Evolutionary conservation across 1,284 basidiomycete species (phyloP).

Genomic region (Fomitiporia mediterranea): DNA sequence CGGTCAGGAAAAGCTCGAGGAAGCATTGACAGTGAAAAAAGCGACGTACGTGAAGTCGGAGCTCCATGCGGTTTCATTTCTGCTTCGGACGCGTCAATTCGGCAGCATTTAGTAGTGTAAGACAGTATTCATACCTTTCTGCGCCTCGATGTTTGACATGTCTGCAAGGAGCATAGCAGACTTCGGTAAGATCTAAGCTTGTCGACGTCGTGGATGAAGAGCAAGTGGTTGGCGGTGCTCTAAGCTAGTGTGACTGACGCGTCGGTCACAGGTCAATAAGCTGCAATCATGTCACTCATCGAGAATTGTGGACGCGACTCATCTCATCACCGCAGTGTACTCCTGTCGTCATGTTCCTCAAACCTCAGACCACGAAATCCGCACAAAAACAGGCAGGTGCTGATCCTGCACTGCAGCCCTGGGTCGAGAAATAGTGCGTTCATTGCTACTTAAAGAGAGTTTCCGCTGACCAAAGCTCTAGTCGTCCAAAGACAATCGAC

Average conservation of each 20-base stretch:
- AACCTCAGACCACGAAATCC: constrained; percentile 38
- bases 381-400: constrained; percentile 37
- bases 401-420: constrained; percentile 77
- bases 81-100: not conserved
- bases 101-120: not conserved
- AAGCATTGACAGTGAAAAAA: not conserved
- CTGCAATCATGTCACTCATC: no score
- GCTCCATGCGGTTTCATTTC: not conserved
- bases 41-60: constrained; percentile 5
- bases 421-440: constrained; percentile 95
- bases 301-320: constrained; percentile 32
- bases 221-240: constrained; percentile 5
- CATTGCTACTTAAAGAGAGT: not conserved
- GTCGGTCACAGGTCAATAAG: constrained; percentile 29
- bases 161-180: constrained; percentile 24
- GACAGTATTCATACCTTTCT: constrained; percentile 33
- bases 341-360: constrained; percentile 52
- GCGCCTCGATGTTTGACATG: constrained; percentile 36
- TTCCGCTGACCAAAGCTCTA: constrained; percentile 30
- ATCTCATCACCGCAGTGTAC: constrained; percentile 12
- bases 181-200: not conserved
- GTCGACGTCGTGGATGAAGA: constrained; percentile 6
- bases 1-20: not conserved
- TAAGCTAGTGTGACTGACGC: constrained; percentile 22
- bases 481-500: constrained; percentile 96